A percentile compares a stretch with the other conserved stretches of the same genome.
These are phyloP conservation scores for Paecilomyces sp. DNA, from an alignment of 2,329 filamentous ascomycete species.

Conservation along the genomic window DNA sequence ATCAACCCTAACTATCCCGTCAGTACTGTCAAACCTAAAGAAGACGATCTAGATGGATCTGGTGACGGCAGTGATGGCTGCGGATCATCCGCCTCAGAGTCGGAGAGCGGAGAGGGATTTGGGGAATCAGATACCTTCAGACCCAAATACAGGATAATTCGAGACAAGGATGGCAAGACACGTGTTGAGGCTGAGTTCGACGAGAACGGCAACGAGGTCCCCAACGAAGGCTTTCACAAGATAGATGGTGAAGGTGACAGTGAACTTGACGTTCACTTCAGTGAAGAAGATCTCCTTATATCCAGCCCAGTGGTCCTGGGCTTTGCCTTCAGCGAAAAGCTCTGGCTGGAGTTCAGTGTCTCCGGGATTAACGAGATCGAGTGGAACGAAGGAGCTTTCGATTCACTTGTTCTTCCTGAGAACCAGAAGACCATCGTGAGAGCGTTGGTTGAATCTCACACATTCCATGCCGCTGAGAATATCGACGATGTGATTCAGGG, in stretches of 20 bases:
- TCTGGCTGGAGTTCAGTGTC: conserved; percentile 83
- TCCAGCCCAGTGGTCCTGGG: conserved; percentile 79
- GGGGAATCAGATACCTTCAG: conserved; percentile 26
- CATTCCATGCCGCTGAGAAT: conserved; percentile 70
- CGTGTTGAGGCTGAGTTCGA: conserved; percentile 49
- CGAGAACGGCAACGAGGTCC: conserved; percentile 49
- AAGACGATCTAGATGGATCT: conserved; percentile 53
- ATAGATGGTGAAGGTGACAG: conserved; percentile 33
- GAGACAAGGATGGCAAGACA: conserved; percentile 46
- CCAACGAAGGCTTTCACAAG: conserved; percentile 51
- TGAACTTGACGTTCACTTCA: conserved; percentile 51
- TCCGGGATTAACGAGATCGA: conserved; percentile 71
- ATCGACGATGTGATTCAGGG: conserved; percentile 78
- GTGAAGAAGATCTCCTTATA: conserved; percentile 75
- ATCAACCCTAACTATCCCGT: conserved; percentile 82
- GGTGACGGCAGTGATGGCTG: conserved; percentile 36
- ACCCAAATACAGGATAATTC: conserved; percentile 47
- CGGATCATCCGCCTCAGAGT: conserved; percentile 24
- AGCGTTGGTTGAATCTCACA: conserved; percentile 76
- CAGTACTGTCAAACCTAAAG: conserved; percentile 65
- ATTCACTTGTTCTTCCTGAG: conserved; percentile 65
- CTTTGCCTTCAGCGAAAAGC: conserved; percentile 80
- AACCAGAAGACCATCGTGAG: conserved; percentile 64
- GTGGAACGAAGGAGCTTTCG: conserved; percentile 79
- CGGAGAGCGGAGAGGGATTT: conserved; percentile 30